phyloP scores from a whole-genome alignment of 2,329 filamentous ascomycete genomes.

The Phialophora verrucosa region DNA sequence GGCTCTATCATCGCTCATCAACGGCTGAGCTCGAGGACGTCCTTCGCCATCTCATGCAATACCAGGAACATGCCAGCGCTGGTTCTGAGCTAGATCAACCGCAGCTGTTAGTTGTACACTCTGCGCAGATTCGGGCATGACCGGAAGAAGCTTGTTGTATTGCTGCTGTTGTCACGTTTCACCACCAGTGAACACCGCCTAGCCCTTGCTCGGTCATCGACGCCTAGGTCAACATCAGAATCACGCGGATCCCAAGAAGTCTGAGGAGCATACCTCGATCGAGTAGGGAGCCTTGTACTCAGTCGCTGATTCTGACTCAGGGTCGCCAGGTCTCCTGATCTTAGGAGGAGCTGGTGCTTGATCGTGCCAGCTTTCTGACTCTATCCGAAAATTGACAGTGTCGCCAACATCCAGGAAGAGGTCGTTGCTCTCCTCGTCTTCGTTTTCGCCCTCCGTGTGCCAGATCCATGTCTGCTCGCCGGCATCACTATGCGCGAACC shows the following conservation, averaged over 20 bases:
- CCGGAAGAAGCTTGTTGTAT: background rate
- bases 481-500: conserved; percentile 62
- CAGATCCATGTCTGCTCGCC: conserved; percentile 84
- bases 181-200: conserved; percentile 51
- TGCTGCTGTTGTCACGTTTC: background rate
- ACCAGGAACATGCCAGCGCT: background rate
- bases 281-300: conserved; percentile 47
- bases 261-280: conserved; percentile 47
- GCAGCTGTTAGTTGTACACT: background rate
- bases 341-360: conserved; percentile 51
- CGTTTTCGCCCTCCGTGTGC: conserved; percentile 72
- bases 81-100: background rate
- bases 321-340: conserved; percentile 14
- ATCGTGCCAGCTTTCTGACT: conserved; percentile 90
- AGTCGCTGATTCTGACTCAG: conserved; percentile 28
- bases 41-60: background rate
- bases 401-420: conserved; percentile 92
- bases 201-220: conserved; percentile 55
- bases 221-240: conserved; percentile 44
- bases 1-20: background rate
- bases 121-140: background rate
- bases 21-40: background rate
- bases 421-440: conserved; percentile 71
- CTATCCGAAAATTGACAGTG: conserved; percentile 82
- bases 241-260: conserved; percentile 5